A percentile compares a stretch with the other conserved stretches of the same genome.
These are phyloP conservation scores for Blastocystis sp. DNA, from an alignment of 352 stramenopile species.

Conservation along the genomic window DNA sequence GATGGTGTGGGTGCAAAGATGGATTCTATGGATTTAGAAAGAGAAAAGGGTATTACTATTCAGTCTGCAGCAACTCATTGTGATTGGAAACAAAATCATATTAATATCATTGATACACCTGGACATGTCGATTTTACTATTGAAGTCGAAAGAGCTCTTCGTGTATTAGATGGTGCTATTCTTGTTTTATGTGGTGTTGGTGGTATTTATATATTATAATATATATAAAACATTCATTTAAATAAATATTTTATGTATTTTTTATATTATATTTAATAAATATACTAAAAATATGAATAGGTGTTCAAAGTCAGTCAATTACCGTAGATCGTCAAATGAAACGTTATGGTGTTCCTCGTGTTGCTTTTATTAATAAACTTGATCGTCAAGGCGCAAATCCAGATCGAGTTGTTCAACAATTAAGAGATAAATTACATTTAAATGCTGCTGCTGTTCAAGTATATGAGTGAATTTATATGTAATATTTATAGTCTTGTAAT, in stretches of 20 bases:
- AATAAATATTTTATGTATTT: no score
- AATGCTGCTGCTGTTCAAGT: constrained; percentile 81
- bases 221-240: no score
- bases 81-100: constrained; percentile 72
- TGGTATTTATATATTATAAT: no score
- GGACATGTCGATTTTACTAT: constrained; percentile 99
- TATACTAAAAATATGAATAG: no score
- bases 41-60: constrained; percentile 98
- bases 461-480: no score
- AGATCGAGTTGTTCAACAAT: constrained; percentile 65
- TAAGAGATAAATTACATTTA: constrained; percentile 81
- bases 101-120: constrained; percentile 99
- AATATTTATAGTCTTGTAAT: no score
- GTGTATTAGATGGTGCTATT: constrained; percentile 88
- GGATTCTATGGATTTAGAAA: constrained; percentile 97
- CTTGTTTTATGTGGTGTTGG: constrained; percentile 66
- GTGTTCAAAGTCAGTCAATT: constrained; percentile 87
- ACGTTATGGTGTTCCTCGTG: constrained; percentile 86
- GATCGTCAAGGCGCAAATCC: constrained; percentile 87
- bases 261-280: no score
- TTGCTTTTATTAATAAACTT: constrained; percentile 98
- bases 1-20: constrained; percentile 95
- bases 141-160: constrained; percentile 84
- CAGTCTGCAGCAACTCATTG: constrained; percentile 91
- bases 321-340: constrained; percentile 98